Evolutionary conservation across 2,329 filamentous ascomycete genomes (phyloP).

Genomic region (Fusarium sp.): DNA sequence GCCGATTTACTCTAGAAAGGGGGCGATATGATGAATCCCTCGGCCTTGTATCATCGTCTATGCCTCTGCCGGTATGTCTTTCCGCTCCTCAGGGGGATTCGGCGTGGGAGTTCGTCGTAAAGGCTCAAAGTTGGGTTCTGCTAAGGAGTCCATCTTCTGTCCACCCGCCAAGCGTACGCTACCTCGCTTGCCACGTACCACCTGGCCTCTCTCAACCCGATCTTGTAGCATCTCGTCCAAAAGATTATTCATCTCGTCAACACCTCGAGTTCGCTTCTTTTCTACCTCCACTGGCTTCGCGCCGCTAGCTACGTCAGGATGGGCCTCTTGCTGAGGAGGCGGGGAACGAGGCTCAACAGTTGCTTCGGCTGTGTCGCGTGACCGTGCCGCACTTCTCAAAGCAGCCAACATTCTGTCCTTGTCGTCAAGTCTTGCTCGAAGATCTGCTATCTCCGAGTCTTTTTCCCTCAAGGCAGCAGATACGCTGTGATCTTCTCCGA

Average conservation of each 20-base stretch:
- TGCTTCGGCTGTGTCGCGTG: constrained; percentile 80
- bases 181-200: constrained; percentile 72
- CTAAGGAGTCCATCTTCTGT: constrained; percentile 51
- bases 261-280: constrained; percentile 71
- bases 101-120: constrained; percentile 51
- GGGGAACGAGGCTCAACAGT: constrained; percentile 47
- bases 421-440: constrained; percentile 89
- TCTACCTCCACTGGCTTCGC: constrained; percentile 33
- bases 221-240: constrained; percentile 97
- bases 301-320: constrained; percentile 18
- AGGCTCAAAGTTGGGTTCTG: constrained; percentile 52
- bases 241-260: constrained; percentile 93
- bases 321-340: constrained; percentile 22
- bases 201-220: constrained; percentile 78
- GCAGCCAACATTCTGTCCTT: constrained; percentile 94
- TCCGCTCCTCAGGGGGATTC: constrained; percentile 33
- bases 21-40: background rate
- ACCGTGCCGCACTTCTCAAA: constrained; percentile 83
- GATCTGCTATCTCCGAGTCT: constrained; percentile 89
- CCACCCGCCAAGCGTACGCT: constrained; percentile 69
- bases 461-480: constrained; percentile 82
- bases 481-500: constrained; percentile 82
- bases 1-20: constrained; percentile 11
- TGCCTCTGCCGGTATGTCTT: constrained; percentile 30
- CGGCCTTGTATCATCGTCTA: constrained; percentile 10